Conservation (phyloP, 768 basidiomycete genomes). For the Auricularia cornea region DNA sequence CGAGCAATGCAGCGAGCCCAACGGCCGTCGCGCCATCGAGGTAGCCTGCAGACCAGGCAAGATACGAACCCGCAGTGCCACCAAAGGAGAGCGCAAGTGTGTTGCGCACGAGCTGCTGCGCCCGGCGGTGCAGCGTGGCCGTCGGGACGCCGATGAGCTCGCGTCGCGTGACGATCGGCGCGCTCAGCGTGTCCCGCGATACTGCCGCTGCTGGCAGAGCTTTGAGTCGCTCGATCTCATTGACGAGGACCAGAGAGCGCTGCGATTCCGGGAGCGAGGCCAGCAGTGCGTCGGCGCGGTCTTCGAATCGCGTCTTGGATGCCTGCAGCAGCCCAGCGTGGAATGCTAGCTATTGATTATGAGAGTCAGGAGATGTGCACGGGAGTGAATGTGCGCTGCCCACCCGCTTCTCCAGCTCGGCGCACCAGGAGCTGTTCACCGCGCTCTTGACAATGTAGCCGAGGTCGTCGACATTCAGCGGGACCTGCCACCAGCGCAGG, state of each 20-base stretch:
- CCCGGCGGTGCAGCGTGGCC: constrained; percentile 51
- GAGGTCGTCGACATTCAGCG: constrained; percentile 13
- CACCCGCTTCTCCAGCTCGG: constrained; percentile 8
- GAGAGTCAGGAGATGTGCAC: not conserved
- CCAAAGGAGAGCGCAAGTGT: constrained; percentile 40
- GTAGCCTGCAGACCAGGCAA: constrained; percentile 43
- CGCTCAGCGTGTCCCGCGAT: constrained; percentile 36
- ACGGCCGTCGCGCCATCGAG: constrained; percentile 50
- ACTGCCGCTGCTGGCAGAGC: constrained; percentile 39
- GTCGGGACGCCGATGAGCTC: constrained; percentile 50
- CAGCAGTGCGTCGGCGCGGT: constrained; percentile 34
- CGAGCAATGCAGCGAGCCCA: constrained; percentile 48
- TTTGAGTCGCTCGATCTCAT: constrained; percentile 46
- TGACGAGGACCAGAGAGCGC: constrained; percentile 50
- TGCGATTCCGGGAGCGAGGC: constrained; percentile 30
- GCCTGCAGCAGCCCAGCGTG: constrained; percentile 51
- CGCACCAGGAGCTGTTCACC: constrained; percentile 6
- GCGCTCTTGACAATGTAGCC: constrained; percentile 3
- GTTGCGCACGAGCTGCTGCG: constrained; percentile 47
- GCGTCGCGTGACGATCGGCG: constrained; percentile 44
- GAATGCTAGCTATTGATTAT: constrained; percentile 44
- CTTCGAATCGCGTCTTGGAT: constrained; percentile 37
- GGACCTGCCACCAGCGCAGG: constrained; percentile 37
- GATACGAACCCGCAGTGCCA: constrained; percentile 51
- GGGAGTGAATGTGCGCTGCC: no score